These are phyloP conservation scores for Apiospora phragmitis DNA, from an alignment of 2,329 filamentous ascomycete species.

Conservation along the genomic window DNA sequence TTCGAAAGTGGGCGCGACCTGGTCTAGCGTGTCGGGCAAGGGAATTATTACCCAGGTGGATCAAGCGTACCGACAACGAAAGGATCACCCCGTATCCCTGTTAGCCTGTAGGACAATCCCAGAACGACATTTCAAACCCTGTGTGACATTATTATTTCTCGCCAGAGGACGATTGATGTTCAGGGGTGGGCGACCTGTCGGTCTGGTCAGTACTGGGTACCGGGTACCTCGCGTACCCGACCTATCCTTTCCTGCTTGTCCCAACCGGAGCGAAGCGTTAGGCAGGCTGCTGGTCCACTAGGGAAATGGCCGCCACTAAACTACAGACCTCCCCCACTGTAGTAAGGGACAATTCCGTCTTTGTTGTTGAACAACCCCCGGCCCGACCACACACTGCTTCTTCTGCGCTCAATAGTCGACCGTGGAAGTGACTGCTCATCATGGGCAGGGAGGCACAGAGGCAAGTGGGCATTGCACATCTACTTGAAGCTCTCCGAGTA, in stretches of 20 bases:
- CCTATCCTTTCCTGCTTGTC: background rate
- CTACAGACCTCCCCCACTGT: background rate
- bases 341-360: conserved; percentile 1
- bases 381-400: background rate
- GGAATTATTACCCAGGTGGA: conserved; percentile 32
- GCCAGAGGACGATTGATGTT: background rate
- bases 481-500: background rate
- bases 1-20: conserved; percentile 29
- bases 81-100: conserved; percentile 29
- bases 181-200: background rate
- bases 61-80: conserved; percentile 21
- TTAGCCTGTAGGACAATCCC: conserved; percentile 18
- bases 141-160: conserved; percentile 1
- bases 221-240: background rate
- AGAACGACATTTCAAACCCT: conserved; percentile 7
- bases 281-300: conserved; percentile 7
- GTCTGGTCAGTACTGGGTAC: conserved; percentile 1
- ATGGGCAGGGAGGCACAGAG: background rate
- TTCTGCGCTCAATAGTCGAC: background rate
- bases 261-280: conserved; percentile 5
- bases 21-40: conserved; percentile 27
- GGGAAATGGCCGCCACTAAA: conserved; percentile 11
- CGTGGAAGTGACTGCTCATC: conserved; percentile 2
- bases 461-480: background rate
- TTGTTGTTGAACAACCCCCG: background rate